These are phyloP conservation scores for Clarireedia hainanense DNA, from an alignment of 2,329 filamentous ascomycete species.

Conservation along the genomic window DNA sequence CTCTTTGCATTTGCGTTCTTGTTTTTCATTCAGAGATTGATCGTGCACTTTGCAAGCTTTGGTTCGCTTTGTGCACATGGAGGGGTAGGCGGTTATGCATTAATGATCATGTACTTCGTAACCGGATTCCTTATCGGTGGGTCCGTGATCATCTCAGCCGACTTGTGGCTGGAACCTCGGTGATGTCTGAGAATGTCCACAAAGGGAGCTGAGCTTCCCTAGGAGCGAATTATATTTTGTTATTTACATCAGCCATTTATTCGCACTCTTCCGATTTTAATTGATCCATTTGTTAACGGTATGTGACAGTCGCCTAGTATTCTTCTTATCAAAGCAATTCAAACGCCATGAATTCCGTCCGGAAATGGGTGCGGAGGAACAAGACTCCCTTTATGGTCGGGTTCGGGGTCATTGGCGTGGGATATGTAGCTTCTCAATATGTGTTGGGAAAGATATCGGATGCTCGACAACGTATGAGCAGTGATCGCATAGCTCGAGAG, in stretches of 20 bases:
- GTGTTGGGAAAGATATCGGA: conserved; percentile 84
- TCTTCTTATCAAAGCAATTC: neutral
- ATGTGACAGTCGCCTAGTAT: conserved; percentile 13
- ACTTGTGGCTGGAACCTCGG: conserved; percentile 6
- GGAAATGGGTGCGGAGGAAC: conserved; percentile 89
- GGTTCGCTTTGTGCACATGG: conserved; percentile 10
- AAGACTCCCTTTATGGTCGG: conserved; percentile 83
- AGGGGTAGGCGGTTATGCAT: conserved; percentile 10
- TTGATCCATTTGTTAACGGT: conserved; percentile 8
- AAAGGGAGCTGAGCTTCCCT: conserved; percentile 6
- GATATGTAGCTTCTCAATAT: conserved; percentile 91
- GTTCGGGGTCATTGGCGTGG: conserved; percentile 77
- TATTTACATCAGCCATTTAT: neutral
- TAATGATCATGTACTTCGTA: neutral
- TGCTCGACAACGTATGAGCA: conserved; percentile 91
- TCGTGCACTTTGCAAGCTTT: conserved; percentile 3
- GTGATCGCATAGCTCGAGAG: conserved; percentile 90
- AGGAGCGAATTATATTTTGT: neutral
- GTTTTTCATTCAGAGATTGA: neutral
- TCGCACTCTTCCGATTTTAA: neutral
- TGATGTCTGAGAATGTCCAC: neutral
- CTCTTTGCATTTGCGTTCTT: conserved; percentile 5
- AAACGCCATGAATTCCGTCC: conserved; percentile 54
- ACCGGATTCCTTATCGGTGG: conserved; percentile 5
- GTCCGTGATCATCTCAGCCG: conserved; percentile 1